Evolutionary conservation across 352 stramenopile genomes (phyloP), one percentile per base, ranked within the genome.

Genomic region (Phytophthora pseudosyringae): DNA sequence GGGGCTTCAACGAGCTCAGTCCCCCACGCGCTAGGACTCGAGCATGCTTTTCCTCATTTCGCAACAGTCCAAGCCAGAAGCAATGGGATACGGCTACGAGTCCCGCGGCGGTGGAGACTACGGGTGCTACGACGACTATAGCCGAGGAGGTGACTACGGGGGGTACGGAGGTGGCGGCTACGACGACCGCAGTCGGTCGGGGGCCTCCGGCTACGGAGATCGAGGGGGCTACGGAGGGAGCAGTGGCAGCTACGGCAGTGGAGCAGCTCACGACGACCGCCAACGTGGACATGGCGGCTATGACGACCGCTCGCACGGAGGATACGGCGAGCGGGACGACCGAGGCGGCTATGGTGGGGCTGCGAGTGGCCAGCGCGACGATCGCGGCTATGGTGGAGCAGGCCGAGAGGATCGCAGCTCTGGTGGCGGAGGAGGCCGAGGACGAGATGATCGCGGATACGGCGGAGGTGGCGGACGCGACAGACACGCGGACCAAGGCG

Each of bases 271-370:
- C 21, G 21, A 21, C 21, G 21, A 21, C 21, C 21, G 21, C 21
- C 21, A 1, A 2, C 21, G 60, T 32, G 68, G 53, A 16, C 33
- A 55, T 57, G 47, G 58, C 11, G 68, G 63, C 8, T 71, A 72
- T 16, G 75, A 68, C n/a, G 69, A 74, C 4, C 64, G 71, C 1
- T 73, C 51, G 4, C 56, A 63, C 5, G 75, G 72, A 8, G 65
- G 63, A 25, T 74, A 77, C 16, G 52, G 45, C 1, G 52, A 40
- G 29, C 54, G 62, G 13, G 48, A 63, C 9, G 56, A 64, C 12
- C 51, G 41, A 29, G 41, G 66, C 35, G 55, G 47, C 5, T 67
- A 71, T 13, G 44, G 64, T 33, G 56, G 62, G 8, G 39, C 35
- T 26, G 25, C 32, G 43, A 28, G 59, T 64, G 9, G 51, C 47